phyloP scores from a whole-genome alignment of 164 flowering plant genomes.

The Umbellularia californica region DNA sequence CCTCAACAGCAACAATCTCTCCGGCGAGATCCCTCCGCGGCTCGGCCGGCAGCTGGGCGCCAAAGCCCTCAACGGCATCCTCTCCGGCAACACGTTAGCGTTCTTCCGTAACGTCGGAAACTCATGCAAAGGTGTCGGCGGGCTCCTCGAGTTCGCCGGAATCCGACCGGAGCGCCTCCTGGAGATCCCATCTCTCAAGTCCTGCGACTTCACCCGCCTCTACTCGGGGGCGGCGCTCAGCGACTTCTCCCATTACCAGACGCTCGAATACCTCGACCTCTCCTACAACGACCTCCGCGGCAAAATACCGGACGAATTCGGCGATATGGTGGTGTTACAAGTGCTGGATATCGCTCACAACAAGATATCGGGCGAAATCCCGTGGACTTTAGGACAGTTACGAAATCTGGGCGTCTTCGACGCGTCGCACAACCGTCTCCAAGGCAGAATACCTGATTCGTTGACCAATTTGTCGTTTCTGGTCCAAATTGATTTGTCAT shows the following conservation, averaged over 20 bases:
- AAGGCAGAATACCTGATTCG: conserved; percentile 82
- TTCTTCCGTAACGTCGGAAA: conserved; percentile 83
- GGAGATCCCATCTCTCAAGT: conserved; percentile 64
- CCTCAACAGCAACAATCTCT: conserved; percentile 61
- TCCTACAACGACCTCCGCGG: conserved; percentile 79
- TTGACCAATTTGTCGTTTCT: conserved; percentile 72
- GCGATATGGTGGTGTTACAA: conserved; percentile 70
- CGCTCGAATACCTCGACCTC: conserved; percentile 81
- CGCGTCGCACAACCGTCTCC: conserved; percentile 76
- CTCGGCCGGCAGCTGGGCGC: conserved; percentile 73
- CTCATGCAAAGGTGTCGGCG: conserved; percentile 86
- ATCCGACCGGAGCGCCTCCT: conserved; percentile 73
- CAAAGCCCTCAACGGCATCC: conserved; percentile 58
- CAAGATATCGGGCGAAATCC: conserved; percentile 80
- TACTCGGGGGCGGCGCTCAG: conserved; percentile 82
- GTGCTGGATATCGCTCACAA: conserved; percentile 73
- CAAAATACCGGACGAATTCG: conserved; percentile 72
- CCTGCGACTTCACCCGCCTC: conserved; percentile 71
- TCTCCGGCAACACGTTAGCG: conserved; percentile 69
- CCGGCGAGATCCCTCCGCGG: conserved; percentile 67
- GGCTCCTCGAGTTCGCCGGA: conserved; percentile 81
- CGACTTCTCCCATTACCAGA: conserved; percentile 64
- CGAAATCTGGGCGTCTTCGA: conserved; percentile 81
- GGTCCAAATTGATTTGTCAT: conserved; percentile 82
- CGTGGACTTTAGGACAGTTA: conserved; percentile 56